Conservation (phyloP, 306 rosid species). For the Quercus variabilis region DNA sequence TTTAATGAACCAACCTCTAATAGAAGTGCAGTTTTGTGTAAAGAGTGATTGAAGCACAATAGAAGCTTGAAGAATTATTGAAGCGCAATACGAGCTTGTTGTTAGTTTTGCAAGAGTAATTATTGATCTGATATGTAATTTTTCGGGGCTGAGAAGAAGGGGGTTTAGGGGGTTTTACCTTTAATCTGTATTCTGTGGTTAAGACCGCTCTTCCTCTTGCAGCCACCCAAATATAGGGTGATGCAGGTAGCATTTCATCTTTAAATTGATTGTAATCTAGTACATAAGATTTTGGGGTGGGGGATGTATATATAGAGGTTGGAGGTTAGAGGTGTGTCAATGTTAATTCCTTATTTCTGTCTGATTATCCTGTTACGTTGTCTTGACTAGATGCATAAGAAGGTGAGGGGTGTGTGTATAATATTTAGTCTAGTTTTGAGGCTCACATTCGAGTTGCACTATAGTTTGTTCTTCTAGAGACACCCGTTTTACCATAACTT, state of each 20-base stretch:
- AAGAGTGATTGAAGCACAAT: not conserved
- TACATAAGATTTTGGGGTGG: not conserved
- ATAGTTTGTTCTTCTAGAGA: no score
- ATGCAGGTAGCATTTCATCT: not conserved
- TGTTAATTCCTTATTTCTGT: not conserved
- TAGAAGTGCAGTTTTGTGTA: not conserved
- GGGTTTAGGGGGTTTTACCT: not conserved
- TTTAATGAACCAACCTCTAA: not conserved
- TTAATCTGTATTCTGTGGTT: not conserved
- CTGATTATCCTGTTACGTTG: not conserved
- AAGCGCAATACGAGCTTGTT: not conserved
- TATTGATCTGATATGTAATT: not conserved
- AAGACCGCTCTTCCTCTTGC: not conserved
- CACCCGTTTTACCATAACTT: no score
- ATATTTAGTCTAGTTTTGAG: not conserved
- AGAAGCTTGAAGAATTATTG: not conserved
- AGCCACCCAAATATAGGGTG: not conserved
- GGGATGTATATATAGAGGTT: not conserved
- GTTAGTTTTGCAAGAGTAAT: not conserved
- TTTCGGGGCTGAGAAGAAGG: not conserved
- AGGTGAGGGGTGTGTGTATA: not conserved
- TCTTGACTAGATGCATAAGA: not conserved
- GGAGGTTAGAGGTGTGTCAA: not conserved
- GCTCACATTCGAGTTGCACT: no score
- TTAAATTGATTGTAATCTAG: not conserved